phyloP scores from a whole-genome alignment of 2,329 filamentous ascomycete species.

The Fusarium compactum region DNA sequence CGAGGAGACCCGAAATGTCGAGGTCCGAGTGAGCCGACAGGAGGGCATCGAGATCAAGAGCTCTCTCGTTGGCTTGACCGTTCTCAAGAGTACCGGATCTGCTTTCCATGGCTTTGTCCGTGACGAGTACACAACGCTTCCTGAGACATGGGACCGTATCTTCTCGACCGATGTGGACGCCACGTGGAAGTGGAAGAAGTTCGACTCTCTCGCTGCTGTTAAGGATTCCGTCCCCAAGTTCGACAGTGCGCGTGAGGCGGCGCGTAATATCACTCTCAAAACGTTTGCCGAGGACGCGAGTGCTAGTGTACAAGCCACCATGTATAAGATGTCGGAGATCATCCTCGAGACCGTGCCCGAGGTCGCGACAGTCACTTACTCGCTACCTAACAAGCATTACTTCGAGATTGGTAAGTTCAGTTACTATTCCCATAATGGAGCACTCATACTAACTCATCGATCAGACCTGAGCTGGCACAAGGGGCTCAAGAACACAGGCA shows the following conservation, averaged over 20 bases:
- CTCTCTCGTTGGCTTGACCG: conserved; percentile 82
- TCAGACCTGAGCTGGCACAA: conserved; percentile 97
- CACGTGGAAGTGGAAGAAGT: conserved; percentile 85
- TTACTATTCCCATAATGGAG: neutral
- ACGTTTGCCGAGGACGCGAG: conserved; percentile 91
- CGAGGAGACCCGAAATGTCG: conserved; percentile 85
- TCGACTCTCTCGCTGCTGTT: conserved; percentile 75
- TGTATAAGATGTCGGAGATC: conserved; percentile 97
- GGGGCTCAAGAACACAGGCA: conserved; percentile 92
- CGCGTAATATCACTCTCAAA: conserved; percentile 88
- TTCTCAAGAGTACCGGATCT: conserved; percentile 96
- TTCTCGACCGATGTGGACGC: conserved; percentile 93
- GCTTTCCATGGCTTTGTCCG: conserved; percentile 95
- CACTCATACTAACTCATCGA: conserved; percentile 34
- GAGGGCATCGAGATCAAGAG: conserved; percentile 81
- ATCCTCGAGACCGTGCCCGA: conserved; percentile 82
- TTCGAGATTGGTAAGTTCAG: conserved; percentile 85
- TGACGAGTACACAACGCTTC: conserved; percentile 92
- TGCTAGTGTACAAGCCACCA: conserved; percentile 94
- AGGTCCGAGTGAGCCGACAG: conserved; percentile 75
- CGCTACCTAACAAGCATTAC: conserved; percentile 97
- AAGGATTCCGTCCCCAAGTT: conserved; percentile 74
- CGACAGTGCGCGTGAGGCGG: conserved; percentile 80
- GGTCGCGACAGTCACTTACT: conserved; percentile 80
- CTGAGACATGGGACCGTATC: conserved; percentile 94